Conservation (phyloP, 495 filamentous ascomycete genomes). For the Pyronema domesticum region DNA sequence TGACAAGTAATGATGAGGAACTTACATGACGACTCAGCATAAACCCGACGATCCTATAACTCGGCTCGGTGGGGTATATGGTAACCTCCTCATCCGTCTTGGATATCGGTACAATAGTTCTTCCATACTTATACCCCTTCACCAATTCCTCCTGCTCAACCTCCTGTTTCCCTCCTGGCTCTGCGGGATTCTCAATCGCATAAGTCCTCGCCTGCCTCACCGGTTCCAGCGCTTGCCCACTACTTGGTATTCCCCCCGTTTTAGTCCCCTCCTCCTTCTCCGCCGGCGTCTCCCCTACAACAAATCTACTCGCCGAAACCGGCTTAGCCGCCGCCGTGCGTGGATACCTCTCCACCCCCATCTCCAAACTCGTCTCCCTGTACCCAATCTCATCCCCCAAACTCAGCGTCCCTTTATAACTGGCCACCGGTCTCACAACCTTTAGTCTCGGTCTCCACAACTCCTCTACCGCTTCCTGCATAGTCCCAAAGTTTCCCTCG, state of each 20-base stretch:
- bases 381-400: slow-evolving; percentile 62
- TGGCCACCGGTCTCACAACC: slow-evolving; percentile 46
- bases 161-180: slow-evolving; percentile 64
- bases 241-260: background rate
- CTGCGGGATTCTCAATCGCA: slow-evolving; percentile 53
- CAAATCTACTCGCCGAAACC: slow-evolving; percentile 58
- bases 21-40: slow-evolving; percentile 25
- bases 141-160: slow-evolving; percentile 70
- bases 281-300: slow-evolving; percentile 33
- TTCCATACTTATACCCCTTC: slow-evolving; percentile 86
- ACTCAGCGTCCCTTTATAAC: slow-evolving; percentile 62
- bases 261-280: slow-evolving; percentile 30
- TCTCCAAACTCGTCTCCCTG: slow-evolving; percentile 50
- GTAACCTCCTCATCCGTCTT: slow-evolving; percentile 68
- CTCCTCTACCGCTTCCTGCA: slow-evolving; percentile 66
- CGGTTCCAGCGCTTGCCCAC: slow-evolving; percentile 33
- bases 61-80: slow-evolving; percentile 54
- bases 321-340: slow-evolving; percentile 59
- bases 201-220: slow-evolving; percentile 64
- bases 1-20: background rate
- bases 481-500: slow-evolving; percentile 58
- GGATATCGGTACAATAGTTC: slow-evolving; percentile 75
- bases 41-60: slow-evolving; percentile 74
- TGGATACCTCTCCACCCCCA: slow-evolving; percentile 80
- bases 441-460: slow-evolving; percentile 57